Percentiles rank a stretch among this genome's conserved stretches.
Evolutionary conservation across 805 yeast species (phyloP).

Genomic region (Metschnikowia similis): DNA sequence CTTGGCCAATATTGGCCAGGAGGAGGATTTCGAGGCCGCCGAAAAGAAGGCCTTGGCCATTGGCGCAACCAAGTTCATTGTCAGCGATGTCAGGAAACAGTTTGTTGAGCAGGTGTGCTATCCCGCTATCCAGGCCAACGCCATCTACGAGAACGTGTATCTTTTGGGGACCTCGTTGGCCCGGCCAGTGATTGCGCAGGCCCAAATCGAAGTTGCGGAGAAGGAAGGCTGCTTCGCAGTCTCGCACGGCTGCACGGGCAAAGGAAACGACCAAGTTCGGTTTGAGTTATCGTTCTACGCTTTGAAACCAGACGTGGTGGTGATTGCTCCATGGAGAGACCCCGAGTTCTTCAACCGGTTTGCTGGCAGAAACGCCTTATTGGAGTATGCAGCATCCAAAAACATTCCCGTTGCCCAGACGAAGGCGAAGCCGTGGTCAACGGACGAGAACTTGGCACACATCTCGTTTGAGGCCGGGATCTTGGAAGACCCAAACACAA

Average conservation of each 20-base stretch:
- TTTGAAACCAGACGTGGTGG: conserved; percentile 92
- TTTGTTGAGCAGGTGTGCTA: conserved; percentile 87
- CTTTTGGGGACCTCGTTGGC: conserved; percentile 96
- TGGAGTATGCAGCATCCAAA: conserved; percentile 90
- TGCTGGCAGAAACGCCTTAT: conserved; percentile 95
- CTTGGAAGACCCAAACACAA: conserved; percentile 95
- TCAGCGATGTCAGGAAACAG: conserved; percentile 91
- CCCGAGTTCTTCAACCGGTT: conserved; percentile 92
- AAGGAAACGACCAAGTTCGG: conserved; percentile 99
- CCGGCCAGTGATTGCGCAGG: conserved; percentile 97
- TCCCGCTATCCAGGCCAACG: conserved; percentile 98
- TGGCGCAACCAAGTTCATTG: conserved; percentile 94
- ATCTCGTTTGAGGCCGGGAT: conserved; percentile 99
- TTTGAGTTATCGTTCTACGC: conserved; percentile 97
- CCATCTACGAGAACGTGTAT: conserved; percentile 96
- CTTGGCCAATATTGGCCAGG: conserved; percentile 98
- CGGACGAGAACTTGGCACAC: conserved; percentile 98
- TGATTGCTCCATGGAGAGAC: conserved; percentile 99
- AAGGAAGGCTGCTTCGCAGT: conserved; percentile 98
- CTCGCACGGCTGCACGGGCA: conserved; percentile 99
- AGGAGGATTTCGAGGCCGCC: conserved; percentile 98
- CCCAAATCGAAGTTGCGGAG: conserved; percentile 96
- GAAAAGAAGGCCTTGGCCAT: conserved; percentile 92
- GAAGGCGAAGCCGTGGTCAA: conserved; percentile 99
- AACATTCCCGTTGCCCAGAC: conserved; percentile 95